Evolutionary conservation across 495 filamentous ascomycete species (phyloP), one percentile per base, ranked within the genome.

Genomic region (Talaromyces proteolyticus): DNA sequence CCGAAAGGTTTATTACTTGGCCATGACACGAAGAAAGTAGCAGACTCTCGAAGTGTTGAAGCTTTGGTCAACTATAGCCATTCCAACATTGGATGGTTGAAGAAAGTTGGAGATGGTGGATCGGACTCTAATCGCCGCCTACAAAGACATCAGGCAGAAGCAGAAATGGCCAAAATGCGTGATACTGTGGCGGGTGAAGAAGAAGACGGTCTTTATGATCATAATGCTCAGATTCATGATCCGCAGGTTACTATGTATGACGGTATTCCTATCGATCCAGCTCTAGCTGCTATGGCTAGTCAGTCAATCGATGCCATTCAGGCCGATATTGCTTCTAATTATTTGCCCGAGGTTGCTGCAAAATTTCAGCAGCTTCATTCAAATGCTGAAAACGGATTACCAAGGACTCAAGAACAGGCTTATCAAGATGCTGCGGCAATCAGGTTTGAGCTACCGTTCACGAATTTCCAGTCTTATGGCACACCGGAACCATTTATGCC

Each of bases 1-100:
- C 93, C 92, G 0, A 88, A 83, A 54, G 86, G 81, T 49, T 94
- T 88, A 2, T 69, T 91, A 2, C 79, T 96, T 11, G 93, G 92
- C 0, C 88, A 94, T 60, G 90, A 96, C 49, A 97, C 93, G 1
- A 84, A 77, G 40, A 86, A 85, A 29, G 80, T 96, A 24, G 90
- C 91, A 14, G 93, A 98, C 63, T 84, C 84, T 42, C 82, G 93
- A 42, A 95, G 90, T 61, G 80, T 92, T 11, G 91, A 97, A 59
- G 81, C 81, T 36, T 71, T 96, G 12, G 88, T 96, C 8, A 87
- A 95, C 56, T 93, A 95, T 66, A 77, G 82, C 11, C 72, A 84
- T 20, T 89, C 90, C 14, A 97, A 97, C 63, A 65, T 90, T 6
- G 76, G 73, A 22, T 94, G 89, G 87, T 61, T 95, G 44, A 80